Evolutionary conservation across 2,329 filamentous ascomycete species (phyloP), one percentile per base, ranked within the genome.

Genomic region (Sporothrix variecibatus): DNA sequence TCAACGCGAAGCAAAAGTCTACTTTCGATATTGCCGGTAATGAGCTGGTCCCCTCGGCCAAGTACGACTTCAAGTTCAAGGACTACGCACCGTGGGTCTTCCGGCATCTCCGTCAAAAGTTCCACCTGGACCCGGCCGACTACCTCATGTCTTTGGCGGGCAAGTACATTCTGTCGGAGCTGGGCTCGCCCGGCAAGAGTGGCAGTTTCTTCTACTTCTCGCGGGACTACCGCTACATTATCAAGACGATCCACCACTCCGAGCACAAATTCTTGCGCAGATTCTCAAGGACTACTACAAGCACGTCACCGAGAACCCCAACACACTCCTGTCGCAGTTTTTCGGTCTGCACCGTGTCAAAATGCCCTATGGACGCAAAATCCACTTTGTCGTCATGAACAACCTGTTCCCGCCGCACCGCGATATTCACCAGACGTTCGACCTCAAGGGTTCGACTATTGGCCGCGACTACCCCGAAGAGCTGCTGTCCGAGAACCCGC

Each of bases 1-100:
- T 99, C 84, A 89, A 94, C 75, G 92, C 93, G 76, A 95, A 94
- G 84, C 94, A 98, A 83, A 99, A 99, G 85, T 98, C 97, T 81
- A 98, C 95, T 65, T 99, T 99, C 87, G 96, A 98, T 83, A 97
- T 98, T 81, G 97, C 95, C 77, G 96, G 96, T 77, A 98, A 98
- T 82, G 96, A 99, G 85, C 87, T 99, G 81, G 97, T 97, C 5
- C 96, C 96, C 28, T 98, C 95, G 76, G 95, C 96, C 78, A 98
- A 99, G 84, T 99, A 99, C 86, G 96, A 99, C 85, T 99, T 99
- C 90, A 99, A 99, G 84, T 99, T 99, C 88, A 99, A 99, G 85
- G 96, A 99, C 84, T 99, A 99, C 83, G 95, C 95, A n/a, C 96
- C 96, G 74, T 98, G 95, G 95, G 96, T 99, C 75, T 99, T 99